These are phyloP conservation scores for Ophiostoma populinum DNA, from an alignment of 2,329 filamentous ascomycete genomes.

Conservation along the genomic window DNA sequence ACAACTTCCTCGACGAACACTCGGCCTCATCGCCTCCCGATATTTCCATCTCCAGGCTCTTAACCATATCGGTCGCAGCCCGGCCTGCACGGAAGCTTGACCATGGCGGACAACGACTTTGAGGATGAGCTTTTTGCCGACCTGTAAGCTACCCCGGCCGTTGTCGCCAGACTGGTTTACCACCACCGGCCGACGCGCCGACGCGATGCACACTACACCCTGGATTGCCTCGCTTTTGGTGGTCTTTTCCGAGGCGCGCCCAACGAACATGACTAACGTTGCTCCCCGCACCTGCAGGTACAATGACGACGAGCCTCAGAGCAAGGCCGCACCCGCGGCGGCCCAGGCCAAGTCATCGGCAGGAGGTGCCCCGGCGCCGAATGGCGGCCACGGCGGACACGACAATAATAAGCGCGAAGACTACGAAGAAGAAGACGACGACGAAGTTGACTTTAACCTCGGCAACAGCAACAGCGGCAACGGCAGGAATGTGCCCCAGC, in stretches of 20 bases:
- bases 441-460: conserved; percentile 36
- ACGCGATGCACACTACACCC: no score
- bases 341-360: conserved; percentile 3
- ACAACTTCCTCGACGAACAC: no score
- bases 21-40: no score
- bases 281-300: conserved; percentile 26
- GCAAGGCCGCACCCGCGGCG: conserved; percentile 11
- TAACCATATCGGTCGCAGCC: no score
- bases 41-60: no score
- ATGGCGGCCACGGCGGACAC: conserved; percentile 11
- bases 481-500: conserved; percentile 8
- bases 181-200: no score
- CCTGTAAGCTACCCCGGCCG: conserved; percentile 49
- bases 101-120: conserved; percentile 62
- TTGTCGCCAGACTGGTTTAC: no score
- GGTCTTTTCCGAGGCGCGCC: no score
- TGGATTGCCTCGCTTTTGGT: no score
- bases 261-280: background rate
- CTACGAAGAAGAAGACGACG: conserved; percentile 33
- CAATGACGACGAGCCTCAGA: conserved; percentile 39
- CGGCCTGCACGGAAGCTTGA: no score
- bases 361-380: conserved; percentile 9
- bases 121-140: conserved; percentile 87
- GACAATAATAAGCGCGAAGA: conserved; percentile 19
- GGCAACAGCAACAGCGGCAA: conserved; percentile 19